A percentile compares a stretch with the other conserved stretches of the same genome.
These are phyloP conservation scores for Verticillium alfalfae DNA, from an alignment of 2,329 filamentous ascomycete genomes.

Conservation along the genomic window DNA sequence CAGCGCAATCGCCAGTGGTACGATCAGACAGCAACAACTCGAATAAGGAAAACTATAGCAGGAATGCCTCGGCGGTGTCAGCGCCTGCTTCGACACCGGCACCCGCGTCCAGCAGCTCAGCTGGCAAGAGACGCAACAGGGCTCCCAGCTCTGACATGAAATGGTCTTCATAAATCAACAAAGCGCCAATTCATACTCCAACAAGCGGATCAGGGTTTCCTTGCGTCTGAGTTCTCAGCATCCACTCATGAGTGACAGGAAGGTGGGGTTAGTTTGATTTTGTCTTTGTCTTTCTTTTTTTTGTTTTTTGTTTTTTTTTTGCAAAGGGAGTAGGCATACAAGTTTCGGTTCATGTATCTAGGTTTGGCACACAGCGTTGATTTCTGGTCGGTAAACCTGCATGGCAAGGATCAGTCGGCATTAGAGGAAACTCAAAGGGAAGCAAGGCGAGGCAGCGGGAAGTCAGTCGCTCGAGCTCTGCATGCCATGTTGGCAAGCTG, in stretches of 20 bases:
- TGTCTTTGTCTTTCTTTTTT: too few species aligned
- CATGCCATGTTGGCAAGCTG: background rate
- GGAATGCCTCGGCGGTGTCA: constrained; percentile 10
- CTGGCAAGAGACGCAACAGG: constrained; percentile 10
- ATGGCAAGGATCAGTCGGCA: background rate
- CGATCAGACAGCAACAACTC: constrained; percentile 32
- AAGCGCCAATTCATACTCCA: background rate
- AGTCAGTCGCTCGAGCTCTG: background rate
- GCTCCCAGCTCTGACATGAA: constrained; percentile 13
- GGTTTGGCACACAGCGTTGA: background rate
- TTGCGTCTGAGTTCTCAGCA: constrained; percentile 7
- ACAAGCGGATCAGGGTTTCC: background rate
- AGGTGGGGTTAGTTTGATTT: too few species aligned
- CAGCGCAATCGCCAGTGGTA: constrained; percentile 4
- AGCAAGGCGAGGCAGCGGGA: background rate
- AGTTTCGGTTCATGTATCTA: background rate
- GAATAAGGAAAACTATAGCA: constrained; percentile 29
- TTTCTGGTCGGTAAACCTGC: background rate
- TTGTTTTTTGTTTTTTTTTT: background rate
- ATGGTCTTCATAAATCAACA: constrained; percentile 3
- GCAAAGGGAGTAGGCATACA: background rate
- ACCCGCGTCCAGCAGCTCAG: constrained; percentile 3
- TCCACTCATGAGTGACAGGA: background rate
- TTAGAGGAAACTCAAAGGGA: background rate
- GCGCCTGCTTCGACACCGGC: constrained; percentile 9